A percentile compares a stretch with the other conserved stretches of the same genome.
Evolutionary conservation across 2,329 filamentous ascomycete species (phyloP).

Genomic region (Aspergillus puulaauensis): DNA sequence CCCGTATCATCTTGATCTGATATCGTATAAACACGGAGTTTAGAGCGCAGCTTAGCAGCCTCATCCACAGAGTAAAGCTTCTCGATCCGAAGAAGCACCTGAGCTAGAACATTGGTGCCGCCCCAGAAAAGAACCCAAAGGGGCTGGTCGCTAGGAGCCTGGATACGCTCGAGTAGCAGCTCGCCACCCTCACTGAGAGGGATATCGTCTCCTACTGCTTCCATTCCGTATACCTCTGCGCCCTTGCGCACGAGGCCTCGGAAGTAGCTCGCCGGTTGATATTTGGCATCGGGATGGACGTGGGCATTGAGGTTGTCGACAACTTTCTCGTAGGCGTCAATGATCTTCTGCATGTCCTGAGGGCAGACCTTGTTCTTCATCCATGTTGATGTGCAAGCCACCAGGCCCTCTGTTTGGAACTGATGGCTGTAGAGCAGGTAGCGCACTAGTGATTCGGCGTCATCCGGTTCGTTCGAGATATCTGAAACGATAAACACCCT

Average conservation of each 20-base stretch:
- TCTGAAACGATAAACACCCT: conserved; percentile 7
- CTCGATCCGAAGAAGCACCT: conserved; percentile 43
- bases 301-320: conserved; percentile 52
- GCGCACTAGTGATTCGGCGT: conserved; percentile 7
- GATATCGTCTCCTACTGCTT: conserved; percentile 31
- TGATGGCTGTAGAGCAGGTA: conserved; percentile 47
- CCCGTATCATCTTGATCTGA: conserved; percentile 61
- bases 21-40: conserved; percentile 55
- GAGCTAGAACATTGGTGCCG: conserved; percentile 54
- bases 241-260: conserved; percentile 26
- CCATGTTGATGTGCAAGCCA: conserved; percentile 50
- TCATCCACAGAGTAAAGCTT: conserved; percentile 24
- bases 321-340: conserved; percentile 46
- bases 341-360: conserved; percentile 45
- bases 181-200: conserved; percentile 45
- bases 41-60: conserved; percentile 27
- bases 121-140: conserved; percentile 57
- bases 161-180: conserved; percentile 45
- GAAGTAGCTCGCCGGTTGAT: conserved; percentile 40
- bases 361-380: conserved; percentile 43
- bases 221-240: conserved; percentile 33
- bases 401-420: conserved; percentile 48
- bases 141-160: conserved; percentile 36
- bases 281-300: conserved; percentile 45
- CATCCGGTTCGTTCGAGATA: conserved; percentile 9